phyloP scores from a whole-genome alignment of 2,329 filamentous ascomycete genomes.

The Claviceps purpurea region DNA sequence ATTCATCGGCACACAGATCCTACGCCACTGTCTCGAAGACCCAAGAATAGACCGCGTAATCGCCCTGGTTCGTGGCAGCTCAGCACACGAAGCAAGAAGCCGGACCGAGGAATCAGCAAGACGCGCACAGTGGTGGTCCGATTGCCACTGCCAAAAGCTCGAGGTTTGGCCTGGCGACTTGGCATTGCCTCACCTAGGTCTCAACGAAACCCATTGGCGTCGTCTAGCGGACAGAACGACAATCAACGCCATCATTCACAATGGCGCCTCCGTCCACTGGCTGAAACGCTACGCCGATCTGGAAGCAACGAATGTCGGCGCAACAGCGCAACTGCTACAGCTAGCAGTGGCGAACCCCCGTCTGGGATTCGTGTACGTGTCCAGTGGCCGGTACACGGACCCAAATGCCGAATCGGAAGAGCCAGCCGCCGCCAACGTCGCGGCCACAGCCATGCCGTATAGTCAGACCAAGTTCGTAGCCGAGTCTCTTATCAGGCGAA shows the following conservation, averaged over 20 bases:
- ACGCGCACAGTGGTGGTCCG: constrained; percentile 6
- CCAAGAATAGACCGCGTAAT: constrained; percentile 1
- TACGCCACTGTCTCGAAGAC: constrained; percentile 7
- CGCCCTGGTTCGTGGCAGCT: constrained; percentile 2
- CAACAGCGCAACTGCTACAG: constrained; percentile 4
- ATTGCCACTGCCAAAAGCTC: constrained; percentile 3
- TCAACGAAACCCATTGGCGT: background rate
- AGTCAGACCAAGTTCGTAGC: constrained; percentile 14
- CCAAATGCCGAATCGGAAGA: background rate
- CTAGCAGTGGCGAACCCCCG: background rate
- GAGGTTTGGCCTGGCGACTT: constrained; percentile 6
- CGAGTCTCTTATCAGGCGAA: constrained; percentile 9
- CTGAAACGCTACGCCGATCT: constrained; percentile 5
- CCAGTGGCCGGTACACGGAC: background rate
- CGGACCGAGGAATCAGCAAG: constrained; percentile 4
- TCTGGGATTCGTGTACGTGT: constrained; percentile 3
- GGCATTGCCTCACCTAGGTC: background rate
- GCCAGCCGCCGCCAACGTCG: background rate
- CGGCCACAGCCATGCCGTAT: constrained; percentile 6
- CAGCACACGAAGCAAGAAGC: background rate
- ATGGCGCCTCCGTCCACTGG: constrained; percentile 7
- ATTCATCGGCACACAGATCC: constrained; percentile 6
- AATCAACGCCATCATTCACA: constrained; percentile 7
- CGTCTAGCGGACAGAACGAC: background rate
- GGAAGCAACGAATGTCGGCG: constrained; percentile 5